These are phyloP conservation scores for Apodospora peruviana DNA, from an alignment of 495 filamentous ascomycete species.

Conservation along the genomic window DNA sequence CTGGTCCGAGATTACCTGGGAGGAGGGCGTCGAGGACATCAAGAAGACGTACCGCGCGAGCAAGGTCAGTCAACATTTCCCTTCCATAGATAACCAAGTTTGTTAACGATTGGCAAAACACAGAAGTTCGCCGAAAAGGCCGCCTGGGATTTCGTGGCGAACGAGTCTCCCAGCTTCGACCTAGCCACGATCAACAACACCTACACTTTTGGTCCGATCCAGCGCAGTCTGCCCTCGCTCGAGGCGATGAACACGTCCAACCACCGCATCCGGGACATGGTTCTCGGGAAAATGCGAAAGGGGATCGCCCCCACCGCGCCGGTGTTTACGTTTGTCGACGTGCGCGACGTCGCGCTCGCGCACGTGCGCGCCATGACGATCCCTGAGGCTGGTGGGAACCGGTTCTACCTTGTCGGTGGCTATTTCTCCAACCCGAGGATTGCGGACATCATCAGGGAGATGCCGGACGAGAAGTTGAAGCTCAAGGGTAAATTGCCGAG, in stretches of 20 bases:
- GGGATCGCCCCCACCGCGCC: conserved; percentile 30
- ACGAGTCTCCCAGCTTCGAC: conserved; percentile 29
- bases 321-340: conserved; percentile 45
- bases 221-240: conserved; percentile 23
- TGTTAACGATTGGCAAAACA: neutral
- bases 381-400: conserved; percentile 33
- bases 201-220: conserved; percentile 40
- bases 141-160: conserved; percentile 37
- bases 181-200: conserved; percentile 41
- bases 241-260: conserved; percentile 42
- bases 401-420: conserved; percentile 40
- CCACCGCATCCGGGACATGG: conserved; percentile 34
- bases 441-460: conserved; percentile 23
- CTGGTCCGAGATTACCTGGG: conserved; percentile 35
- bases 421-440: conserved; percentile 37
- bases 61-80: conserved; percentile 23
- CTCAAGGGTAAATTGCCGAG: conserved; percentile 22
- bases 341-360: conserved; percentile 42
- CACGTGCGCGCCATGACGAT: conserved; percentile 35
- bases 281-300: conserved; percentile 25
- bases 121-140: conserved; percentile 38
- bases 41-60: conserved; percentile 30
- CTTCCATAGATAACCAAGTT: neutral
- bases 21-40: conserved; percentile 23
- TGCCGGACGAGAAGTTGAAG: conserved; percentile 21